These are phyloP conservation scores for Aleurites moluccanus DNA, from an alignment of 441 rosid species.

Conservation along the genomic window DNA sequence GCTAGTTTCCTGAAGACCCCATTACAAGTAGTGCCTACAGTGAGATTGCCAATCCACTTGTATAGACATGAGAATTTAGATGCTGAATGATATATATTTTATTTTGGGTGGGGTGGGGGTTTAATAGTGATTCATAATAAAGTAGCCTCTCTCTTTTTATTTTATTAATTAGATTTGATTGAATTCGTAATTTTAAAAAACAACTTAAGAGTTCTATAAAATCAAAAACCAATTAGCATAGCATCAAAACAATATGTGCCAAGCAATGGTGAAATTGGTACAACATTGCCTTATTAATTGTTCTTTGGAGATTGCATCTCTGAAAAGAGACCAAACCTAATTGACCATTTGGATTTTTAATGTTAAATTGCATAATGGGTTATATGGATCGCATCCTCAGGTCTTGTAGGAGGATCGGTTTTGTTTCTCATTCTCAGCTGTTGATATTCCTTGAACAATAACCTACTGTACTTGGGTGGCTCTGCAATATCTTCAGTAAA, in stretches of 20 bases:
- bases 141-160: too few species aligned
- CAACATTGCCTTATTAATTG: neutral
- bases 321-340: too few species aligned
- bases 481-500: slow-evolving; percentile 43
- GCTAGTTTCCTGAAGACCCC: slow-evolving; percentile 68
- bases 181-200: too few species aligned
- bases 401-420: slow-evolving; percentile 45
- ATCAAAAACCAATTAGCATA: too few species aligned
- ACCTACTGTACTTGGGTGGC: slow-evolving; percentile 42
- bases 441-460: slow-evolving; percentile 39
- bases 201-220: too few species aligned
- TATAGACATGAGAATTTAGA: slow-evolving; percentile 29
- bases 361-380: slow-evolving; percentile 34
- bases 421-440: slow-evolving; percentile 45
- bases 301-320: too few species aligned
- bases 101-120: too few species aligned
- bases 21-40: slow-evolving; percentile 53
- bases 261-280: too few species aligned
- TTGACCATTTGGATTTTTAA: neutral
- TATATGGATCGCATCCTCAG: slow-evolving; percentile 44
- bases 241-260: too few species aligned
- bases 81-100: too few species aligned
- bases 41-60: slow-evolving; percentile 55
- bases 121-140: too few species aligned
- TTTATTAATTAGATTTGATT: too few species aligned